Base-by-base conservation (phyloP, 305 asterid species). In the Fraxinus latifolia region DNA sequence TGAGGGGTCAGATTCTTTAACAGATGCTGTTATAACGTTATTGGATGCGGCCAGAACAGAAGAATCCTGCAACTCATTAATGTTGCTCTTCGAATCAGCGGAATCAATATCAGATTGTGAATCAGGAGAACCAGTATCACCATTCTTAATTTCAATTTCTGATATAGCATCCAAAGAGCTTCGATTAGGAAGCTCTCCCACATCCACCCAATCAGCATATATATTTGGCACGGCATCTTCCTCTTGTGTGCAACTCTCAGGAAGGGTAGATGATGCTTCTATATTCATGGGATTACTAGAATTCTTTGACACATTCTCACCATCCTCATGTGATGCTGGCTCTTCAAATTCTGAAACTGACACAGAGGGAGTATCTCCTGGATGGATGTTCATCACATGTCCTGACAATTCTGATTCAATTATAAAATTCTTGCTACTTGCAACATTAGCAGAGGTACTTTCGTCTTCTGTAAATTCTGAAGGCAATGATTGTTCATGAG, bases 31-130 rank as follows among this genome's bases (percentile, higher is more conserved):
- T 72, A 65, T 39, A 80, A 58, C 82, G 81, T 81, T 84, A 84
- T 82, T 85, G 27, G 55, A 81, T 77, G 83, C 81, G 14, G 70
- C 89, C 74, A 88, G 80, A 80, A 73, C 87, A 85, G 90, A 77
- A 79, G 88, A 77, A 76, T 89, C 94, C 77, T 71, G 85, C 58
- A 91, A 81, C 58, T 89, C 97, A 84, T 90, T 85, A 1, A 58
- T 37, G 84, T 91, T 88, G 77, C 86, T 87, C 81, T 76, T 88
- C 79, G 97, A 92, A 86, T 86, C 83, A 39, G 80, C 82, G 53
- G 95, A 91, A 85, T 85, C 91, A 81, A 82, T 85, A 84, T 92
- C 93, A 83, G 94, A 90, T 79, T 86, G 92, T 0, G 94, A 84
- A 86, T 90, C 92, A 75, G 89, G 86, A 82, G 92, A 88, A 77